These are phyloP conservation scores for Tolypocladium nubicola DNA, from an alignment of 2,329 filamentous ascomycete genomes.

Conservation along the genomic window DNA sequence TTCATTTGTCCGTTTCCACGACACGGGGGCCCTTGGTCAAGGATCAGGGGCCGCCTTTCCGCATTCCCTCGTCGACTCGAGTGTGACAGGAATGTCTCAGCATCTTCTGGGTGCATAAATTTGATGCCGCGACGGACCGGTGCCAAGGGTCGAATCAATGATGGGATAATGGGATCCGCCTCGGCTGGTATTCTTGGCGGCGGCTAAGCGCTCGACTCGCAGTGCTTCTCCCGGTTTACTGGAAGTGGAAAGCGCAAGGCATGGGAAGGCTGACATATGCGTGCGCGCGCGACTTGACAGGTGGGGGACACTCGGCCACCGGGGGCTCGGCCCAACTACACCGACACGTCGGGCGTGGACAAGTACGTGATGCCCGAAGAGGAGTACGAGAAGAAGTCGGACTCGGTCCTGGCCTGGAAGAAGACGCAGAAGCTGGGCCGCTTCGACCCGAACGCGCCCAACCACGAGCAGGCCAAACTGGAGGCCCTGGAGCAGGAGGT, in stretches of 20 bases:
- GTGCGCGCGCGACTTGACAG: constrained; percentile 32
- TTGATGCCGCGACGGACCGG: neutral
- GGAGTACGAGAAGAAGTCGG: constrained; percentile 75
- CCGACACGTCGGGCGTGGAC: constrained; percentile 68
- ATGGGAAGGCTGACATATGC: constrained; percentile 12
- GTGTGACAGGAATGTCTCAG: constrained; percentile 3
- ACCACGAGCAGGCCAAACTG: constrained; percentile 61
- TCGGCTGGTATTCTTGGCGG: constrained; percentile 10
- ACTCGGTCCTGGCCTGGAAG: constrained; percentile 93
- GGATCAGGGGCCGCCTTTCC: neutral
- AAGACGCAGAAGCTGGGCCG: constrained; percentile 89
- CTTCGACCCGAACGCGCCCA: constrained; percentile 78
- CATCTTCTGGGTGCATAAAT: neutral
- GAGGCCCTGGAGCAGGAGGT: constrained; percentile 61
- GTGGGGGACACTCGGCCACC: constrained; percentile 71
- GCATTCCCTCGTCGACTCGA: neutral
- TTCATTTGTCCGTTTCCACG: constrained; percentile 5
- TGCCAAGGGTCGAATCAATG: neutral
- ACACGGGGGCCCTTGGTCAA: constrained; percentile 1
- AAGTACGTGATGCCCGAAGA: constrained; percentile 84
- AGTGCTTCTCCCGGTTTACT: neutral
- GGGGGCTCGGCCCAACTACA: constrained; percentile 66
- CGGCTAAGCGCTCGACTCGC: neutral
- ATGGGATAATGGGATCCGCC: neutral
- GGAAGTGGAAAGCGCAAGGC: neutral